Evolutionary conservation across 352 stramenopile genomes (phyloP), one percentile per base, ranked within the genome.

Genomic region (Phytophthora tubulina): DNA sequence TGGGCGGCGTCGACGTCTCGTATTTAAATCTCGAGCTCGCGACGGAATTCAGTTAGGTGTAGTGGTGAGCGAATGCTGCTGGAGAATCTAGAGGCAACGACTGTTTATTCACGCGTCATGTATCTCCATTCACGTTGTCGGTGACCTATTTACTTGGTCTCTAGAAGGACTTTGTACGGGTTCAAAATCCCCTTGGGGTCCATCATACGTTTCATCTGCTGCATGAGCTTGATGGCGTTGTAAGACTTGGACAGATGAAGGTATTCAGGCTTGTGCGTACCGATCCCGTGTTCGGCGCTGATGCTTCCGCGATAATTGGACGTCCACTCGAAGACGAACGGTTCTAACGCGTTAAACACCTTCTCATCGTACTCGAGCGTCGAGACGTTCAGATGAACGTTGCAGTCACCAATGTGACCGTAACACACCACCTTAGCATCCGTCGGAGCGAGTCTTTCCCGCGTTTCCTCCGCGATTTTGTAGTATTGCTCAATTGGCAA

Each of bases 161-260:
- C 68, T 0, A 82, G 84, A 39, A 97, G 71, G 31, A 98, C 91
- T 78, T 99, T 99, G 76, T 97, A 96, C 41, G 97, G 97, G 78
- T 99, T 99, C 45, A 99, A 79, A 67, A 99, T 99, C 38, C 90
- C 86, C 66, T 96, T 86, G 3, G 96, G 97, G 76, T 99, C 97
- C 83, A 99, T 98, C 72, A 97, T 83, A 7, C 53, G 54, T 80
- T 99, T 99, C 65, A 99, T 89, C 46, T 88, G 70, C 58, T 79
- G 71, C 97, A 99, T 99, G 15, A 98, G 76, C 41, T 82, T 69
- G 63, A 99, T 90, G 33, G 89, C 86, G 53, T 75, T 82, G 21
- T 69, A 42, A 13, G 88, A 89, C 76, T 98, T 98, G 64, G 92
- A 94, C 64, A 93, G 10, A 58, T 88, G 67, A 14, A 99, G 72